phyloP scores from a whole-genome alignment of 2,329 filamentous ascomycete genomes.

The Apiospora aurea region DNA sequence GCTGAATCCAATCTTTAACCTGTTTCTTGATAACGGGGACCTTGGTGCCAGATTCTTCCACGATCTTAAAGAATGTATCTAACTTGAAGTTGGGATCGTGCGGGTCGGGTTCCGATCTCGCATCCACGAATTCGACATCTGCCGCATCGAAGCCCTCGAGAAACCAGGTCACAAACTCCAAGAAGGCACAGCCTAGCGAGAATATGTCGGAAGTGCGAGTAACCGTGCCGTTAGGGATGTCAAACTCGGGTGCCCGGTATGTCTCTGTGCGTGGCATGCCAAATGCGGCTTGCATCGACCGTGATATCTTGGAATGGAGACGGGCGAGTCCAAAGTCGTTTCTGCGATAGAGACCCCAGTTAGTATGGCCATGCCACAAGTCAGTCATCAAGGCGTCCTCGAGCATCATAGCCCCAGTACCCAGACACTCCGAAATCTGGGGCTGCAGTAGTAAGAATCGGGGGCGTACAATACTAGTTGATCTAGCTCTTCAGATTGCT shows the following conservation, averaged over 20 bases:
- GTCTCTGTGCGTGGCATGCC: slow-evolving; percentile 36
- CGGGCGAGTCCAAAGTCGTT: slow-evolving; percentile 43
- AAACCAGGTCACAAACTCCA: slow-evolving; percentile 48
- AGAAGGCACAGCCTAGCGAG: slow-evolving; percentile 45
- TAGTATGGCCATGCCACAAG: background rate
- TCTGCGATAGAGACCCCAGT: background rate
- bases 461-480: background rate
- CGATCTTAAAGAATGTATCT: background rate
- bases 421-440: background rate
- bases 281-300: slow-evolving; percentile 36
- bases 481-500: background rate
- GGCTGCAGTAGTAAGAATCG: background rate
- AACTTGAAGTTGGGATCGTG: background rate
- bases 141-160: slow-evolving; percentile 32
- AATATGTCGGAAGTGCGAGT: slow-evolving; percentile 47
- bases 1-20: background rate
- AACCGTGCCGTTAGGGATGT: slow-evolving; percentile 34
- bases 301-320: slow-evolving; percentile 42
- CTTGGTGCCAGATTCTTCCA: background rate
- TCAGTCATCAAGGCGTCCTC: background rate
- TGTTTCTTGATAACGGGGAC: background rate
- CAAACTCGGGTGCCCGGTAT: slow-evolving; percentile 49
- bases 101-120: background rate
- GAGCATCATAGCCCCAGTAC: no score
- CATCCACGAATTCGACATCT: background rate